A percentile compares a stretch with the other conserved stretches of the same genome.
phyloP scores from a whole-genome alignment of 2,329 filamentous ascomycete species.

The Pestalotiopsis sp. region DNA sequence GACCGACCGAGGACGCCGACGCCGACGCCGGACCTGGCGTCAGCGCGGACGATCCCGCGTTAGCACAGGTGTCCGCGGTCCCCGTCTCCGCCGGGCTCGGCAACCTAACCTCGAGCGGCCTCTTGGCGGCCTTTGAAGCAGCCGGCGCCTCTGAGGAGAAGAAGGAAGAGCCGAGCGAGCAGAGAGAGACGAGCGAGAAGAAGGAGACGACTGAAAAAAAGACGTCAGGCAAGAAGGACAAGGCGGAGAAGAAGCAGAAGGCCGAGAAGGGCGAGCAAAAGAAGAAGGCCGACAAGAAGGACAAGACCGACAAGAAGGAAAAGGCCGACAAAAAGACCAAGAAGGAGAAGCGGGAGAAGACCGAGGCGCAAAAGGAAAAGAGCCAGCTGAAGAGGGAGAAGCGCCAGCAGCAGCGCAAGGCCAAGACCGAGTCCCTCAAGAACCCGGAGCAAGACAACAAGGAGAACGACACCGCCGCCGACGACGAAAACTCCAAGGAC shows the following conservation, averaged over 20 bases:
- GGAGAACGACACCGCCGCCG: not conserved
- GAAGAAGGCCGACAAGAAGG: not conserved
- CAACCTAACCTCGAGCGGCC: no score
- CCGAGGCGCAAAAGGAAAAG: conserved; percentile 66
- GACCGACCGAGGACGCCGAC: no score
- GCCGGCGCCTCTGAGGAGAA: not conserved
- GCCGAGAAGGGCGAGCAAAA: not conserved
- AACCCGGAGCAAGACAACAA: not conserved
- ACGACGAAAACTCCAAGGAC: conserved; percentile 16
- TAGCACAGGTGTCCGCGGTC: no score
- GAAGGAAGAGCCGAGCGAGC: not conserved
- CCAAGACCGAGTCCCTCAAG: not conserved
- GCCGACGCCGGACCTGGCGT: no score
- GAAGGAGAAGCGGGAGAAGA: conserved; percentile 71
- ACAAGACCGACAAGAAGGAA: not conserved
- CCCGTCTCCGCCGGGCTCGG: no score
- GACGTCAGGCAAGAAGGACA: not conserved
- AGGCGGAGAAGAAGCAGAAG: not conserved
- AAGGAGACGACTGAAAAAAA: conserved; percentile 14
- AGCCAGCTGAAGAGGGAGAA: not conserved
- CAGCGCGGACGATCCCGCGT: no score
- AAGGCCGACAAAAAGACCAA: conserved; percentile 57
- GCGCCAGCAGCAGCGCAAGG: not conserved
- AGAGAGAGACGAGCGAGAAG: not conserved
- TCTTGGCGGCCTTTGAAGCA: no score